Percentiles rank a stretch among this genome's conserved stretches.
Conservation (phyloP, 2,329 filamentous ascomycete species). For the Atkinsonella hypoxylon region DNA sequence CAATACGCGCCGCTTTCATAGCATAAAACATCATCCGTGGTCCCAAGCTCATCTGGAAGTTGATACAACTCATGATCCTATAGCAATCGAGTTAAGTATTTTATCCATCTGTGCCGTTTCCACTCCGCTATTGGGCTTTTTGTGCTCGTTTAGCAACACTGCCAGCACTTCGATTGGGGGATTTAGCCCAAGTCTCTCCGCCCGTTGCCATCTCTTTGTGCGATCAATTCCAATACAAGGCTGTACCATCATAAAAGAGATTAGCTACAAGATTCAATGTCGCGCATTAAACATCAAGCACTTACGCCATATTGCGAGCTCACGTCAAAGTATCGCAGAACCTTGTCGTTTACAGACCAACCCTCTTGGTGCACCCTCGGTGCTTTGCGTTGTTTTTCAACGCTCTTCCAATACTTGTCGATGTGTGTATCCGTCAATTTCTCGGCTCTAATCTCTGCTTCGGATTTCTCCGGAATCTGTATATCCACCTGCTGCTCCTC, state of each 20-base stretch:
- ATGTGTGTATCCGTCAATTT: constrained; percentile 58
- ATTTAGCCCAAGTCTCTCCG: constrained; percentile 67
- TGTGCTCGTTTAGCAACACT: constrained; percentile 63
- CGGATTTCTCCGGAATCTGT: constrained; percentile 30
- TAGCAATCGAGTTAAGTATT: constrained; percentile 38
- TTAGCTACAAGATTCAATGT: constrained; percentile 8
- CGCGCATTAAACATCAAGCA: constrained; percentile 13
- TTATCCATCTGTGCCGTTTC: constrained; percentile 68
- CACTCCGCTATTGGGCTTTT: constrained; percentile 36
- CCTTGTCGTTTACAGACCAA: constrained; percentile 65
- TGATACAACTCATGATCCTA: constrained; percentile 20
- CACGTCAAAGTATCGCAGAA: constrained; percentile 85
- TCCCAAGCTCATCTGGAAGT: constrained; percentile 6
- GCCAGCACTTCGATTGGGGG: constrained; percentile 86
- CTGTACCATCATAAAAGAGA: constrained; percentile 31
- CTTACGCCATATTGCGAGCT: constrained; percentile 84
- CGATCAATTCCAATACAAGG: constrained; percentile 80
- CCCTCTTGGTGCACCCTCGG: constrained; percentile 67
- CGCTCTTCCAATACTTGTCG: constrained; percentile 61
- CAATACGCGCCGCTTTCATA: constrained; percentile 2
- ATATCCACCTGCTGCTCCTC: constrained; percentile 15
- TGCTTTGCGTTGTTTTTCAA: constrained; percentile 58
- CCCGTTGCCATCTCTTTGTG: constrained; percentile 77
- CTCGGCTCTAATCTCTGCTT: constrained; percentile 45
- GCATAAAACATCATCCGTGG: constrained; percentile 9